Evolutionary conservation across 345 rosid genomes (phyloP).

Genomic region (Mercurialis annua): DNA sequence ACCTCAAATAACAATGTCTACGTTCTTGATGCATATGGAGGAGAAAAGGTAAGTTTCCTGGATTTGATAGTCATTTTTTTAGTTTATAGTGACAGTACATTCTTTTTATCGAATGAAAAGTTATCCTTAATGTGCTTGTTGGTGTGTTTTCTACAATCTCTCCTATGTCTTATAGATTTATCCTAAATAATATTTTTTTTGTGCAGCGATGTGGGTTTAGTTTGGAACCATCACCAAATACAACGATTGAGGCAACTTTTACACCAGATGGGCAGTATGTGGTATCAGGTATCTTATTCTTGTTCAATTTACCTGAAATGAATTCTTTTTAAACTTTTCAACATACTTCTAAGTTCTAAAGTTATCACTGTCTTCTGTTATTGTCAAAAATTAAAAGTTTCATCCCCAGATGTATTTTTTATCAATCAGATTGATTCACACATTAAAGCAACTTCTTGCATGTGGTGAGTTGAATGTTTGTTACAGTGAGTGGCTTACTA

Average conservation of each 20-base stretch:
- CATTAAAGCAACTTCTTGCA: not conserved
- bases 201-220: constrained; percentile 86
- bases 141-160: not conserved
- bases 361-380: not conserved
- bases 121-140: not conserved
- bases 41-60: constrained; percentile 75
- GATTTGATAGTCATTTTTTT: not conserved
- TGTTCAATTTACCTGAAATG: constrained; percentile 2
- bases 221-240: constrained; percentile 81
- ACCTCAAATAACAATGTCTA: constrained; percentile 79
- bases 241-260: constrained; percentile 80
- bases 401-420: not conserved
- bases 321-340: not conserved
- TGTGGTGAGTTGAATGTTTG: not conserved
- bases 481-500: not conserved
- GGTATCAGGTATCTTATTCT: constrained; percentile 61
- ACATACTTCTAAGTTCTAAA: too few species aligned
- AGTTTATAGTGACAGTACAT: not conserved
- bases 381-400: not conserved
- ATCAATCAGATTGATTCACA: not conserved
- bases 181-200: constrained; percentile 4
- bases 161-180: not conserved
- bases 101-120: too few species aligned
- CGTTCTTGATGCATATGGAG: constrained; percentile 91
- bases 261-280: constrained; percentile 97